phyloP scores from a whole-genome alignment of 2,329 filamentous ascomycete species.

The Rhynchosporium agropyri region DNA sequence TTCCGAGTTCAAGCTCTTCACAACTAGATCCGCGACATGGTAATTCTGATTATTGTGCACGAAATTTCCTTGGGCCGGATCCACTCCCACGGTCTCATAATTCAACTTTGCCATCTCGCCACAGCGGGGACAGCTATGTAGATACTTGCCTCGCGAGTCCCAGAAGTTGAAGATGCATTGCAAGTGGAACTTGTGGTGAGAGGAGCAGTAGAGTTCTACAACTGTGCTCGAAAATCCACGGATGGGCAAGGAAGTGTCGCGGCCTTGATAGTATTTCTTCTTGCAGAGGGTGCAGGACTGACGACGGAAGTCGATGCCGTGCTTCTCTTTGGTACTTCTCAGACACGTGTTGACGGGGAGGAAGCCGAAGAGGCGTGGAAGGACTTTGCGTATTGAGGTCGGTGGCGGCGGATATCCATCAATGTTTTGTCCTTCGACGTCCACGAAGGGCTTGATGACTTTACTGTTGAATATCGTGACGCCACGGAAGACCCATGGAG shows the following conservation, averaged over 20 bases:
- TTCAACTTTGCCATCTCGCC: constrained; percentile 18
- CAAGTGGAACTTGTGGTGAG: constrained; percentile 22
- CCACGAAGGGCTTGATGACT: constrained; percentile 1
- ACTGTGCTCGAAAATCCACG: constrained; percentile 7
- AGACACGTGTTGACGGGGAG: not conserved
- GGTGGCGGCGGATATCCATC: not conserved
- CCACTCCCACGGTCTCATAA: constrained; percentile 21
- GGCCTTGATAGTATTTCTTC: not conserved
- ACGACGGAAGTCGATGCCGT: not conserved
- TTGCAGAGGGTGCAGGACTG: constrained; percentile 2
- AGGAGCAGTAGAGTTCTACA: constrained; percentile 11
- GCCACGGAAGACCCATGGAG: not conserved
- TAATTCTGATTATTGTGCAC: constrained; percentile 15
- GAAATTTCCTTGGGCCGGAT: constrained; percentile 5
- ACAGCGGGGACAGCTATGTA: constrained; percentile 25
- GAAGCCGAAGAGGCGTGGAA: constrained; percentile 6
- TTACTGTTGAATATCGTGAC: not conserved
- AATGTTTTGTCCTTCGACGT: not conserved
- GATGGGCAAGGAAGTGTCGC: too few relatives aligned
- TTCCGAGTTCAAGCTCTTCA: not conserved
- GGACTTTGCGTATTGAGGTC: not conserved
- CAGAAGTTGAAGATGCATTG: constrained; percentile 27
- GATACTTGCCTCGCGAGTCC: constrained; percentile 21
- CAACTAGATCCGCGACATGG: not conserved
- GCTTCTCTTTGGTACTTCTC: not conserved